Evolutionary conservation across 441 rosid species (phyloP).

Genomic region (Populus tomentosa): DNA sequence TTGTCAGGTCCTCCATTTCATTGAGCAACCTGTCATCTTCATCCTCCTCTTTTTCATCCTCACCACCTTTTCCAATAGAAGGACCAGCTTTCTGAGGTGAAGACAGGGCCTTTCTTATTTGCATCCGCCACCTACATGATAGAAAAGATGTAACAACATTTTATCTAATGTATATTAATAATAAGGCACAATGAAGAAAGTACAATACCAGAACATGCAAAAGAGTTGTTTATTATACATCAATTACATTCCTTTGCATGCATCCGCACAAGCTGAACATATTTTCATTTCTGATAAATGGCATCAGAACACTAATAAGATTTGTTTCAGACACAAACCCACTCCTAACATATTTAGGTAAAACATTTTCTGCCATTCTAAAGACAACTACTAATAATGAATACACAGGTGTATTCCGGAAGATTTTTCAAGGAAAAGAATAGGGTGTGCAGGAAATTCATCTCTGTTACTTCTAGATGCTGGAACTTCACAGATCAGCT

Average conservation of each 20-base stretch:
- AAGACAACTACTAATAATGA: not conserved
- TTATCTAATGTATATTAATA: not conserved
- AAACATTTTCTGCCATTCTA: not conserved
- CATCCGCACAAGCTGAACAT: not conserved
- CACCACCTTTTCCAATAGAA: conserved; percentile 32
- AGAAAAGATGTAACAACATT: not conserved
- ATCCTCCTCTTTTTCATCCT: conserved; percentile 45
- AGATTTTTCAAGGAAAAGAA: not conserved
- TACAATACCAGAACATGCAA: not conserved
- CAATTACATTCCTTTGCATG: not conserved
- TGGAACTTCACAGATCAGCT: not conserved
- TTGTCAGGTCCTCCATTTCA: conserved; percentile 87
- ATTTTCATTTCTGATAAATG: not conserved
- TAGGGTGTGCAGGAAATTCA: not conserved
- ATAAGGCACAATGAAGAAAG: not conserved
- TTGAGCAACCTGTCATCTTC: conserved; percentile 78
- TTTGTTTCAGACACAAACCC: not conserved
- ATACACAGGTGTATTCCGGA: not conserved
- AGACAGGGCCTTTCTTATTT: conserved; percentile 64
- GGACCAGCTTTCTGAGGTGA: conserved; percentile 54
- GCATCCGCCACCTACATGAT: conserved; percentile 78
- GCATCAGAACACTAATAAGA: not conserved
- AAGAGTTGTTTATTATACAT: not conserved
- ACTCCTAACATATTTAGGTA: not conserved
- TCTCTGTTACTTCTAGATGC: not conserved